Evolutionary conservation across 352 stramenopile genomes (phyloP).

Genomic region (Discostella stelligera): DNA sequence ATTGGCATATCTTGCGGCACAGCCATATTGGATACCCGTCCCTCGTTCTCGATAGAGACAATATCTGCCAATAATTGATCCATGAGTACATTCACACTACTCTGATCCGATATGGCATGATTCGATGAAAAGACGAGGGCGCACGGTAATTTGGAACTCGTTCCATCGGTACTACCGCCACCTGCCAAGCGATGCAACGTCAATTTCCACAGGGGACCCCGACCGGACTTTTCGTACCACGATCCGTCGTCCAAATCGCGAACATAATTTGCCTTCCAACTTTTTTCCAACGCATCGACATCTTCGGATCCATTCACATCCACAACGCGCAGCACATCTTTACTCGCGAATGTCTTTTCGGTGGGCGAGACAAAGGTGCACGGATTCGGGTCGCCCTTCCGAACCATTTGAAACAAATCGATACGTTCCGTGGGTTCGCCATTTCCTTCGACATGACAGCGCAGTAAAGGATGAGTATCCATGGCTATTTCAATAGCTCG

Average conservation of each 20-base stretch:
- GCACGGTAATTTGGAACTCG: constrained; percentile 29
- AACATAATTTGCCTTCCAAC: constrained; percentile 62
- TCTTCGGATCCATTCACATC: constrained; percentile 38
- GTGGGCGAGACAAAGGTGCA: constrained; percentile 58
- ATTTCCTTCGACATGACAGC: constrained; percentile 58
- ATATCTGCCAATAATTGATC: constrained; percentile 74
- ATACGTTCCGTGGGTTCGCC: constrained; percentile 74
- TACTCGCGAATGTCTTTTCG: constrained; percentile 32
- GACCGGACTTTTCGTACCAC: constrained; percentile 47
- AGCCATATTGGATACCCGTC: constrained; percentile 28
- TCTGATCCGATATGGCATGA: constrained; percentile 82
- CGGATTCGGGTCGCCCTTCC: constrained; percentile 62
- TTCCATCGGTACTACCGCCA: background rate
- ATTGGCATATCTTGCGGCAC: constrained; percentile 54
- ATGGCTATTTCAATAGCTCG: constrained; percentile 66
- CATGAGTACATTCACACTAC: constrained; percentile 66
- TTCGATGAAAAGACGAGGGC: constrained; percentile 78
- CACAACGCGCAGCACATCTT: constrained; percentile 58
- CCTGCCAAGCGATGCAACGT: constrained; percentile 55
- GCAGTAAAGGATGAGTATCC: constrained; percentile 69
- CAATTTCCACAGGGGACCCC: constrained; percentile 72
- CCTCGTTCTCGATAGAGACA: constrained; percentile 50
- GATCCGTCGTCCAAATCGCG: constrained; percentile 67
- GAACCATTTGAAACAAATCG: constrained; percentile 80
- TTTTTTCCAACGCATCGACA: constrained; percentile 40